Percentiles rank a stretch among this genome's conserved stretches.
phyloP scores from a whole-genome alignment of 1,284 basidiomycete genomes.

The Moesziomyces aphidis region DNA sequence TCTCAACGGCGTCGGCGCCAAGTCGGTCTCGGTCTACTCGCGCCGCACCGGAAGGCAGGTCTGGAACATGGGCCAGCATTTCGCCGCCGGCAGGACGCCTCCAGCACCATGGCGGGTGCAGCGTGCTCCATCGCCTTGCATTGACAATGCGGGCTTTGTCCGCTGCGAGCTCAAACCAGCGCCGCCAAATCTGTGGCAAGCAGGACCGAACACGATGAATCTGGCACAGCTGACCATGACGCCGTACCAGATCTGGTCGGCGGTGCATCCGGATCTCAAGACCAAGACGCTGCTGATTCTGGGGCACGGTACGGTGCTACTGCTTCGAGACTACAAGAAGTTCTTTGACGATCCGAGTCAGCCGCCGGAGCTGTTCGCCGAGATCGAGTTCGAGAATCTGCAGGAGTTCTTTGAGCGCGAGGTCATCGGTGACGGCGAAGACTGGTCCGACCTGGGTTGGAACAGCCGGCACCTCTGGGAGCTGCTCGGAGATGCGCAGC shows the following conservation, averaged over 20 bases:
- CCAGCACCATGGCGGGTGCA: conserved; percentile 24
- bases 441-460: conserved; percentile 18
- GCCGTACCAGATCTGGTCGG: conserved; percentile 50
- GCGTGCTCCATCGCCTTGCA: neutral
- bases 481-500: conserved; percentile 21
- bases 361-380: conserved; percentile 28
- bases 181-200: conserved; percentile 34
- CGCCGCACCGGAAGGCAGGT: conserved; percentile 31
- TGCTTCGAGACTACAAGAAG: conserved; percentile 51
- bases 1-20: conserved; percentile 44
- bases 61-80: conserved; percentile 52
- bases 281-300: conserved; percentile 56
- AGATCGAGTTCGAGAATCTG: conserved; percentile 37
- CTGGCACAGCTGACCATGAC: conserved; percentile 40
- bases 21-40: conserved; percentile 44
- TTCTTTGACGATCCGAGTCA: conserved; percentile 29
- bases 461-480: conserved; percentile 39
- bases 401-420: conserved; percentile 11
- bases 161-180: conserved; percentile 3
- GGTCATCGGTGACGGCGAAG: conserved; percentile 5
- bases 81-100: conserved; percentile 28
- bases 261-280: conserved; percentile 54
- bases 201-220: conserved; percentile 38
- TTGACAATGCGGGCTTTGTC: conserved; percentile 10
- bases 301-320: conserved; percentile 50